Base-by-base conservation (phyloP, 1,284 basidiomycete species). In the Exobasidium cylindrosporum region DNA sequence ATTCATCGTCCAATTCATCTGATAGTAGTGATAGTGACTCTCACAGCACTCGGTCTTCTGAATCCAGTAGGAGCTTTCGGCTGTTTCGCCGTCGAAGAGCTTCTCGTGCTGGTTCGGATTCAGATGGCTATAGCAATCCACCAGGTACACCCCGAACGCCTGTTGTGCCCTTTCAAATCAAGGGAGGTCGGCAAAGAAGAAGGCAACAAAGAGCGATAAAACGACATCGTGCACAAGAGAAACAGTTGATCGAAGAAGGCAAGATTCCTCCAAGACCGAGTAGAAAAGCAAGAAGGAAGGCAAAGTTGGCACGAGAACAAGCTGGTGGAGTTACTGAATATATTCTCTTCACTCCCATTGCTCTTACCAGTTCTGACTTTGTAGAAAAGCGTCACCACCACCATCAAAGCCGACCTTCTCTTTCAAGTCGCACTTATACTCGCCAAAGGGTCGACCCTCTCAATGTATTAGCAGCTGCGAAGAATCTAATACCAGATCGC, bases 321-420 rank as follows among this genome's bases (percentile, higher is more conserved):
- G 74, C 77, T 1, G 77, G 77, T 10, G 77, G 77, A 24, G 60
- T 77, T 21, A 79, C 77, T 3, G 69, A 77, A 56, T 79, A 74
- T 31, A 74, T 71, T 24, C 64, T 79, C 21, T 78, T 74, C 60
- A 73, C 74, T 1, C 72, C 76, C 1, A 68, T 72, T 52, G 61
- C 68, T 14, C 60, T 76, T 45, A 66, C 73, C 24, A 49, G 23
- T 24, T n/a, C 28, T 6, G 29, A 47, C 32, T 46, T 28, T 49
- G 54, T 13, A 5, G 13, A 29, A 32, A 55, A 57, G 35, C 47
- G 26, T 50, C 21, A 28, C 4, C 21, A 50, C 26, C 3, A 47
- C 60, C 63, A 13, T 56, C 61, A 40, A 4, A 13, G 26, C 4
- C 53, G 26, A 17, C 31, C 53, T 26, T 14, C 4, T 26, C n/a